Base-by-base conservation (phyloP, 805 yeast species). In the Babjeviella inositovora region DNA sequence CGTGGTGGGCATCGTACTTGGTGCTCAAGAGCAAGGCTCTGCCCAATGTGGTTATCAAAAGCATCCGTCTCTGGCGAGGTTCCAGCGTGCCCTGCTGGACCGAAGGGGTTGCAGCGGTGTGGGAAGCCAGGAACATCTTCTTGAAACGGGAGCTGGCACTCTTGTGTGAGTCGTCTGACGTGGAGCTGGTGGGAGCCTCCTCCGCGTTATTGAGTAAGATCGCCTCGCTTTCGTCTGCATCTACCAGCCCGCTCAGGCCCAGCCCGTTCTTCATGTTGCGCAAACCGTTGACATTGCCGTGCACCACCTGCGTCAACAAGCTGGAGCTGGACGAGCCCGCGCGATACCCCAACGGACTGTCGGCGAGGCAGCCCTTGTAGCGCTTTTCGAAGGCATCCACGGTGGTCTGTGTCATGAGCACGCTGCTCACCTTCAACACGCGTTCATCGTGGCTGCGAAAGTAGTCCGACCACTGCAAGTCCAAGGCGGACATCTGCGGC, bases 31-130 rank as follows among this genome's bases (percentile, higher is more conserved):
- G 37, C 28, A 77, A 42, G 1, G 64, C 68, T 22, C 85, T 51
- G 1, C 84, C 87, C 37, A 59, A 59, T 1, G 68, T 54, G 2
- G 85, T 76, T 0, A 73, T 48, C 8, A 75, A 32, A 28, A 73
- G 34, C 2, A 72, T 58, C 31, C 79, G 59, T 7, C 55, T 51
- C 26, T 53, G 43, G 24, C 50, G 50, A 21, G 49, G 57, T 5
- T 56, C 63, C 18, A 49, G 34, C 41, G n/a, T 21, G 23, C 12
- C 14, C 16, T 3, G 38, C 23, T 8, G 20, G 21, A 8, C n/a
- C n/a, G n/a, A n/a, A n/a, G n/a, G n/a, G n/a, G n/a, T 16, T 8
- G 18, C 8, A 16, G 8, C n/a, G 18, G n/a, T 16, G 18, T n/a
- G 8, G 18, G 28, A 15, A 6, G 25, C 25, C 4, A 30, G 24